These are phyloP conservation scores for Russula sp. DNA, from an alignment of 768 basidiomycete species.

Conservation along the genomic window DNA sequence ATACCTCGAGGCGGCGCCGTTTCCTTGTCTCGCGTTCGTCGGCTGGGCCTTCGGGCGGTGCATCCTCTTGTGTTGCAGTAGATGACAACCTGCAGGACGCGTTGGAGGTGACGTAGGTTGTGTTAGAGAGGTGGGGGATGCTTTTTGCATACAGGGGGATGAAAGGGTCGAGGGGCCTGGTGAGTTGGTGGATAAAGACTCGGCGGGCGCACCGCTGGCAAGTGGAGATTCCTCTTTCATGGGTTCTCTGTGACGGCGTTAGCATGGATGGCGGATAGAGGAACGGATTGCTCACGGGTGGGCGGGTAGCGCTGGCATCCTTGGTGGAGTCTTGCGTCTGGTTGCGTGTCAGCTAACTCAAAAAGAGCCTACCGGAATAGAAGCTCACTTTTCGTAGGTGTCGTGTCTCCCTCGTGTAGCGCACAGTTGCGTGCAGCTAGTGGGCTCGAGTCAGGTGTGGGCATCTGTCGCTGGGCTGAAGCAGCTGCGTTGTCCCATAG, in stretches of 20 bases:
- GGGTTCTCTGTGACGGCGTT: not conserved
- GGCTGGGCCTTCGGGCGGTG: slow-evolving; percentile 17
- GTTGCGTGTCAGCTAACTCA: slow-evolving; percentile 2
- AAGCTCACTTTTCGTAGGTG: slow-evolving; percentile 16
- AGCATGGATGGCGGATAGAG: not conserved
- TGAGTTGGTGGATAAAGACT: slow-evolving; percentile 24
- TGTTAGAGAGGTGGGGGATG: slow-evolving; percentile 15
- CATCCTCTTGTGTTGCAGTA: slow-evolving; percentile 28
- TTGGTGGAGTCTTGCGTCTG: slow-evolving; percentile 15
- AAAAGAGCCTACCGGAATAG: not conserved
- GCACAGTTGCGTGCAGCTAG: slow-evolving; percentile 16
- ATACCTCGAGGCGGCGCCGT: slow-evolving; percentile 62
- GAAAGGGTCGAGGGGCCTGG: slow-evolving; percentile 28
- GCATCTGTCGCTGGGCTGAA: slow-evolving; percentile 14
- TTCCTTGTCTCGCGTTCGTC: slow-evolving; percentile 60
- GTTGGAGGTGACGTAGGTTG: slow-evolving; percentile 24
- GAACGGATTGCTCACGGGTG: not conserved
- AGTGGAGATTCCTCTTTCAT: slow-evolving; percentile 10
- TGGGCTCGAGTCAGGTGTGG: slow-evolving; percentile 23
- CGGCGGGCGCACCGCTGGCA: slow-evolving; percentile 11
- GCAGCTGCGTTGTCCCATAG: not conserved
- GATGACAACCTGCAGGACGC: slow-evolving; percentile 29
- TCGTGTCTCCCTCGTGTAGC: slow-evolving; percentile 16
- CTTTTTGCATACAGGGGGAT: slow-evolving; percentile 32
- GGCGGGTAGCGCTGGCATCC: slow-evolving; percentile 3